These are phyloP conservation scores for Hortaea sp. DNA, from an alignment of 2,329 filamentous ascomycete species.

Conservation along the genomic window DNA sequence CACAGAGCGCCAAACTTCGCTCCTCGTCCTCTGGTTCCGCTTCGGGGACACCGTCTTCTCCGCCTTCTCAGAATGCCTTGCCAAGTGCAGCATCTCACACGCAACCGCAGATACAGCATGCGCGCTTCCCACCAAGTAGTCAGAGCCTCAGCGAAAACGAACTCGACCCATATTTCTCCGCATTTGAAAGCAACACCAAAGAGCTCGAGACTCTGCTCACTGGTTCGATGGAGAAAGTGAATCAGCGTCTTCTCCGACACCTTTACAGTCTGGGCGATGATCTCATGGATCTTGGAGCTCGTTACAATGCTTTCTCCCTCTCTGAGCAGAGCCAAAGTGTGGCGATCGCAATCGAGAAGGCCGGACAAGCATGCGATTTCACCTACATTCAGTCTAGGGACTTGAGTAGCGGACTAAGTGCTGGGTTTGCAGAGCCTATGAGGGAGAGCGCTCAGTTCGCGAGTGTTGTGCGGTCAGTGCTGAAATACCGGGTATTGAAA, in stretches of 20 bases:
- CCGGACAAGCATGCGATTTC: constrained; percentile 88
- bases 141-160: constrained; percentile 75
- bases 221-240: constrained; percentile 94
- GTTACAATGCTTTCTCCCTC: constrained; percentile 92
- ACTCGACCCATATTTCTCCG: constrained; percentile 89
- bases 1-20: constrained; percentile 76
- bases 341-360: constrained; percentile 82
- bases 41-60: constrained; percentile 46
- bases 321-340: constrained; percentile 85
- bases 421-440: constrained; percentile 95
- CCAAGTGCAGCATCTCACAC: constrained; percentile 48
- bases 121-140: constrained; percentile 72
- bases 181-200: constrained; percentile 84
- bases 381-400: constrained; percentile 96
- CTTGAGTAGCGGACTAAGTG: constrained; percentile 74
- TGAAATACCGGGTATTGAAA: constrained; percentile 85
- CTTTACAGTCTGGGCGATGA: constrained; percentile 75
- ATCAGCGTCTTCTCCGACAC: constrained; percentile 78
- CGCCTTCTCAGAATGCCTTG: constrained; percentile 38
- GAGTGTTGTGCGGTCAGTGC: constrained; percentile 77
- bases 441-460: constrained; percentile 95
- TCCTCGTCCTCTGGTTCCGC: constrained; percentile 35
- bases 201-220: constrained; percentile 81
- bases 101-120: constrained; percentile 54
- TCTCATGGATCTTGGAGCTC: constrained; percentile 84